Conservation (phyloP, 768 basidiomycete genomes). For the Phanerochaete sordida region DNA sequence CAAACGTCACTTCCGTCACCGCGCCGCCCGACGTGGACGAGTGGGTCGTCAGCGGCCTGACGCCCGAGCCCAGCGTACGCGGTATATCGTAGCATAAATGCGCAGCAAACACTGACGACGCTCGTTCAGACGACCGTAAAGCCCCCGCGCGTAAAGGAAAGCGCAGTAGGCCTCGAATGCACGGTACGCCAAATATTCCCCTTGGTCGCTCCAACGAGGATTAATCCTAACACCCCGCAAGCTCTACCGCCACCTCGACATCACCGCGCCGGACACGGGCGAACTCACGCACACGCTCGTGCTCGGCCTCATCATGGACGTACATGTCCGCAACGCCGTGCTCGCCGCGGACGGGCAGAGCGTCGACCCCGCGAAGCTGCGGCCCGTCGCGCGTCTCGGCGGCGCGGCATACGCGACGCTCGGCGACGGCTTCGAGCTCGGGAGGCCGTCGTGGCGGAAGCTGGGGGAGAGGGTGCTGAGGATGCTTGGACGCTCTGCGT, state of each 20-base stretch:
- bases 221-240: background rate
- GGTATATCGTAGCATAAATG: background rate
- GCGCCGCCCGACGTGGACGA: constrained; percentile 50
- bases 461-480: constrained; percentile 31
- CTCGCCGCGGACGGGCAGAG: constrained; percentile 36
- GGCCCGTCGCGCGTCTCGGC: constrained; percentile 52
- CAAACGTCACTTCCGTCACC: constrained; percentile 51
- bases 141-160: constrained; percentile 48
- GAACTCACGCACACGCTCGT: background rate
- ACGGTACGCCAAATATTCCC: no score
- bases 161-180: constrained; percentile 60
- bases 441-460: constrained; percentile 36
- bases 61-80: constrained; percentile 51
- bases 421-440: constrained; percentile 45
- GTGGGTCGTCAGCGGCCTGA: constrained; percentile 61
- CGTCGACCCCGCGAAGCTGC: constrained; percentile 47
- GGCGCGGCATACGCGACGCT: constrained; percentile 50
- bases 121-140: constrained; percentile 38
- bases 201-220: no score
- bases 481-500: no score
- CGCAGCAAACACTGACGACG: background rate
- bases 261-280: background rate
- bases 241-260: constrained; percentile 3
- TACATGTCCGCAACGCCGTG: constrained; percentile 49
- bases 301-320: constrained; percentile 34